Base-by-base conservation (phyloP, 148 eudicot genomes). In the Beta vulgaris region DNA sequence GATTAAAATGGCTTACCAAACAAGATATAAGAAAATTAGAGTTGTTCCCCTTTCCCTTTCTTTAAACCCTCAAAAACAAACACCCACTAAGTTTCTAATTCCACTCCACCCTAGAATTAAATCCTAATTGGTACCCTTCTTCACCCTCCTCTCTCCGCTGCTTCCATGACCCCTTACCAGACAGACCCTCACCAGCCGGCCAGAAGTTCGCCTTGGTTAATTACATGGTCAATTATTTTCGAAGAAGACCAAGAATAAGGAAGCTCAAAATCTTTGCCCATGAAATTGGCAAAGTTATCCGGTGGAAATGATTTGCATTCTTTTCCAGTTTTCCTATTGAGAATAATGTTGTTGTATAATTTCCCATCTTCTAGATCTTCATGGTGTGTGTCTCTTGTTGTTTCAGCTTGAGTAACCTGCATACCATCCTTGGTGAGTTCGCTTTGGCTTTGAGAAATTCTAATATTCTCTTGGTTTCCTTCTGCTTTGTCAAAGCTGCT, bases 311-410 rank as follows among this genome's bases (percentile, higher is more conserved):
- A 14, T 11, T 46, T 19, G 13, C 0, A 0, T 46, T 46, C 51
- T 40, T 69, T 46, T 48, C 60, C 57, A 31, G 25, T 21, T 49
- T 23, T 31, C 40, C 23, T 13, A 7, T n/a, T 13, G 49, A 48
- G 40, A 32, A 6, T 0, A 0, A 18, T 34, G 16, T 14, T 12
- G 23, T 15, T 51, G 40, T 49, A 46, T 44, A 31, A 18, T 18
- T 19, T n/a, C 26, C 6, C 55, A 6, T 69, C 73, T 69, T 69
- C 73, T 29, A 10, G 58, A 14, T 46, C n/a, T 69, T 69, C 42
- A 49, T 48, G 73, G 18, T 69, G 73, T 18, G 7, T 48, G 10
- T 29, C 73, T 48, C 7, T 44, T 18, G 19, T 69, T 15, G 26
- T 26, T 48, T 28, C 73, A 48, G 36, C 73, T 46, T 29, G 59